Evolutionary conservation across 108 stramenopile species (phyloP).

Genomic region (Epithemia pelagica): DNA sequence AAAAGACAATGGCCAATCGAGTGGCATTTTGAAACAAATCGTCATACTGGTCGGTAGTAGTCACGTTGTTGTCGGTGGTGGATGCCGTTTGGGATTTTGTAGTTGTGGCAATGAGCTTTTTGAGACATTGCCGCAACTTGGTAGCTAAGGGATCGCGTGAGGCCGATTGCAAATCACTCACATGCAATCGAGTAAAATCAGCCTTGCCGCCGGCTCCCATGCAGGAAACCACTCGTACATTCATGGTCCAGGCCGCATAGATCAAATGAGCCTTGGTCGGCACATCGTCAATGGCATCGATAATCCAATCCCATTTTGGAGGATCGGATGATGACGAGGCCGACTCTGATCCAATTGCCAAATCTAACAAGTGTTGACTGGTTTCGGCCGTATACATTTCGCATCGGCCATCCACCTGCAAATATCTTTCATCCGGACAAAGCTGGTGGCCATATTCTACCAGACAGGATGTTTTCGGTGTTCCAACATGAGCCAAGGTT

Average conservation of each 20-base stretch:
- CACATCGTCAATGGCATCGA: conserved; percentile 99
- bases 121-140: conserved; percentile 77
- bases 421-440: conserved; percentile 44
- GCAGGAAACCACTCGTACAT: conserved; percentile 82
- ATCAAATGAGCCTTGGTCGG: conserved; percentile 94
- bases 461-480: conserved; percentile 82
- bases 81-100: neutral
- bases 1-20: conserved; percentile 74
- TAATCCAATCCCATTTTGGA: conserved; percentile 73
- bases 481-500: conserved; percentile 85
- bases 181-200: conserved; percentile 91
- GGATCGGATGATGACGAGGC: neutral
- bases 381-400: conserved; percentile 72
- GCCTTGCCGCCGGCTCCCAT: conserved; percentile 97
- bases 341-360: conserved; percentile 9
- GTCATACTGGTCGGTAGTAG: neutral
- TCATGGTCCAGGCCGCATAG: conserved; percentile 52
- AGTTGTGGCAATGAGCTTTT: conserved; percentile 38
- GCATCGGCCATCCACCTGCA: conserved; percentile 42
- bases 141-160: conserved; percentile 85
- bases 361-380: conserved; percentile 49
- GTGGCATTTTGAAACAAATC: conserved; percentile 50
- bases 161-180: conserved; percentile 80
- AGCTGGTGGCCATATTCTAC: conserved; percentile 43
- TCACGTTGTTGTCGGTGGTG: conserved; percentile 1